Conservation (phyloP, 2,329 filamentous ascomycete species). For the Aspergillus fumigatus region DNA sequence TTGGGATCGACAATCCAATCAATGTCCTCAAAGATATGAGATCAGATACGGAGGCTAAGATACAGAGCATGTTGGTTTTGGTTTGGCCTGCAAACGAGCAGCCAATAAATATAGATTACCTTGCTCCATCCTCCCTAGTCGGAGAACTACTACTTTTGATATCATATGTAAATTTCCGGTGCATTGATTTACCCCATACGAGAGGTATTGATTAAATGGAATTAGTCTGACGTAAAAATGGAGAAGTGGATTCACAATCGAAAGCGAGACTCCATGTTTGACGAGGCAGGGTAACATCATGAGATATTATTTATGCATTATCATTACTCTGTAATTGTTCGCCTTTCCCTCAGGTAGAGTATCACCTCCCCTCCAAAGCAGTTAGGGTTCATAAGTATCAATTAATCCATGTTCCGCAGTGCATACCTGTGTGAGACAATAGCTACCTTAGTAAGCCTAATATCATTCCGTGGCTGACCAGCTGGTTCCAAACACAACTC, state of each 20-base stretch:
- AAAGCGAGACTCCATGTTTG: background rate
- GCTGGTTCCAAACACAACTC: too few relatives aligned
- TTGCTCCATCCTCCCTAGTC: background rate
- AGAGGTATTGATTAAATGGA: background rate
- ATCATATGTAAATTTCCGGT: background rate
- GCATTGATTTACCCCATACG: background rate
- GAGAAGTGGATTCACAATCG: background rate
- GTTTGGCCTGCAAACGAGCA: background rate
- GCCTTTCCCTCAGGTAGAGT: background rate
- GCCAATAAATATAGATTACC: background rate
- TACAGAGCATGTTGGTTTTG: background rate
- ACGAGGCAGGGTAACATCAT: background rate
- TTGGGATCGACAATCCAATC: background rate
- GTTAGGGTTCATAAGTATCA: background rate
- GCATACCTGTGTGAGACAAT: background rate
- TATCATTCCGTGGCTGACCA: background rate
- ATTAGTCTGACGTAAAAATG: background rate
- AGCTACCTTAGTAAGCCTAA: background rate
- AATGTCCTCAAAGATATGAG: background rate
- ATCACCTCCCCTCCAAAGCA: background rate
- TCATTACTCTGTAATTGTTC: background rate
- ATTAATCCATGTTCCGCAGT: background rate
- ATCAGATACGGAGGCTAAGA: background rate
- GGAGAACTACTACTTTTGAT: background rate
- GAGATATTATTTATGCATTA: background rate